These are phyloP conservation scores for Lentinus polychrous DNA, from an alignment of 1,284 basidiomycete species.

Conservation along the genomic window DNA sequence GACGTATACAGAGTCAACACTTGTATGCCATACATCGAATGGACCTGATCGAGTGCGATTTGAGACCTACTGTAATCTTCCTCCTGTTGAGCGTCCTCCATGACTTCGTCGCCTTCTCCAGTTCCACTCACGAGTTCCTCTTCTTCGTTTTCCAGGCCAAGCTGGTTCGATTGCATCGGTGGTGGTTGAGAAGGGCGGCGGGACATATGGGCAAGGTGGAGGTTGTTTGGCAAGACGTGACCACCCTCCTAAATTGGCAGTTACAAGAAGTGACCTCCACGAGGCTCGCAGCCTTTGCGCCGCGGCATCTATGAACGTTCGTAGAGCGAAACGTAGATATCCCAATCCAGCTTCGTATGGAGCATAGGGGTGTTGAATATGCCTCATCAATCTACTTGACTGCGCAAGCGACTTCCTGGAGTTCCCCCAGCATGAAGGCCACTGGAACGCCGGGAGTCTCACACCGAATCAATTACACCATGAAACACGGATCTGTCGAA, in stretches of 20 bases:
- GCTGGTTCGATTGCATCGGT: conserved; percentile 5
- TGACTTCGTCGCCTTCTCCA: conserved; percentile 27
- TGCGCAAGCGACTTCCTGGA: no score
- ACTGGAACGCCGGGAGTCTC: no score
- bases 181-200: conserved; percentile 17
- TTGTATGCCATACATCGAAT: not conserved
- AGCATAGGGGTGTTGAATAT: no score
- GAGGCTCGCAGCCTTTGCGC: not conserved
- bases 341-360: no score
- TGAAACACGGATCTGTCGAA: no score
- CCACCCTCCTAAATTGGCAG: not conserved
- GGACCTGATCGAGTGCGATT: not conserved
- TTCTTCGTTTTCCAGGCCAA: conserved; percentile 18
- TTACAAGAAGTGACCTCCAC: not conserved
- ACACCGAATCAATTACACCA: not conserved
- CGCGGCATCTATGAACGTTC: no score
- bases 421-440: no score
- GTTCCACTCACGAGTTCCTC: conserved; percentile 23
- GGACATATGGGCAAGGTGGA: conserved; percentile 19
- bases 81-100: conserved; percentile 28
- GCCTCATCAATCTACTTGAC: no score
- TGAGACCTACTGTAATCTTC: conserved; percentile 27
- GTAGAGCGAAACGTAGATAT: no score
- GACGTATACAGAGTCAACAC: not conserved
- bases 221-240: conserved; percentile 9